Conservation (phyloP, 2,329 filamentous ascomycete species). For the Diaporthe eres region DNA sequence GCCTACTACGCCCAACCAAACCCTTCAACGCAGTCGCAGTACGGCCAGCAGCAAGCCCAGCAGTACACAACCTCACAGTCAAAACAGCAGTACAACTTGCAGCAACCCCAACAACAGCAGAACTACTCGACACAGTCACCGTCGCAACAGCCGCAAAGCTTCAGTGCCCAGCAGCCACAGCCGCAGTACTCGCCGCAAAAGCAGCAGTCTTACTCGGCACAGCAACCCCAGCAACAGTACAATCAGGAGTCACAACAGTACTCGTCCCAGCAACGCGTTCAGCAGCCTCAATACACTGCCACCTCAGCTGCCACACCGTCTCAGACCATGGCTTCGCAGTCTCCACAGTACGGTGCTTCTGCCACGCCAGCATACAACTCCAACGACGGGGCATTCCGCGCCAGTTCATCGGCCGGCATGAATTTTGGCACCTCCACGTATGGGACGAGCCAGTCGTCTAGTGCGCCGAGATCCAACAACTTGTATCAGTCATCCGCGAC, state of each 20-base stretch:
- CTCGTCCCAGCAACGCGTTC: constrained; percentile 47
- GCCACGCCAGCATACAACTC: constrained; percentile 44
- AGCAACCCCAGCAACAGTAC: constrained; percentile 38
- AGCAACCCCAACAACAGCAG: constrained; percentile 40
- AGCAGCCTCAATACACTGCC: constrained; percentile 46
- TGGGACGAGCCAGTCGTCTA: constrained; percentile 38
- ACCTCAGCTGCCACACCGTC: constrained; percentile 44
- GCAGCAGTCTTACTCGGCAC: constrained; percentile 38
- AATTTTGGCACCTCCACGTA: constrained; percentile 44
- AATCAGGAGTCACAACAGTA: constrained; percentile 39
- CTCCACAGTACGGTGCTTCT: constrained; percentile 47
- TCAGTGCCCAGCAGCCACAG: constrained; percentile 34
- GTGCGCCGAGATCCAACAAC: constrained; percentile 32
- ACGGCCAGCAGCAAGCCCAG: constrained; percentile 37
- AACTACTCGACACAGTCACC: constrained; percentile 37
- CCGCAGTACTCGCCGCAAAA: constrained; percentile 40
- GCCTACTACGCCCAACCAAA: constrained; percentile 39
- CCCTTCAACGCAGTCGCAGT: constrained; percentile 28
- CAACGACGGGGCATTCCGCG: constrained; percentile 46
- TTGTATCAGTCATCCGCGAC: constrained; percentile 34
- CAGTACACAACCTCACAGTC: constrained; percentile 36
- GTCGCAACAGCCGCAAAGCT: constrained; percentile 37
- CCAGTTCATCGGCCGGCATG: constrained; percentile 41
- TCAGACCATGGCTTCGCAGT: constrained; percentile 46
- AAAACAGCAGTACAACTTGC: constrained; percentile 39